These are phyloP conservation scores for Pulveroboletus ravenelii DNA, from an alignment of 768 basidiomycete species.

Conservation along the genomic window DNA sequence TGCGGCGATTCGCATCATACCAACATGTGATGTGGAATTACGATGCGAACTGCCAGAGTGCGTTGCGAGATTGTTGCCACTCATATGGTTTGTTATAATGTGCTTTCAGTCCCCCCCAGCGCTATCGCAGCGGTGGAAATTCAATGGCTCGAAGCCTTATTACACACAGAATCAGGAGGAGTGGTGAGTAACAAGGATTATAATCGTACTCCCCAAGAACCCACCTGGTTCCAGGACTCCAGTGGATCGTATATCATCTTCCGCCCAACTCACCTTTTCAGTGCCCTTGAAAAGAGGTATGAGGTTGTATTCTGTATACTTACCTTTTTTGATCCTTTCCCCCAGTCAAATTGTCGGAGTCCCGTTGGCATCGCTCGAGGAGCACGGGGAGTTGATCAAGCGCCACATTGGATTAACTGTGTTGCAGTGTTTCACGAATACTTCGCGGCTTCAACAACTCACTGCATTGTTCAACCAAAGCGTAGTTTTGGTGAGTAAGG, in stretches of 20 bases:
- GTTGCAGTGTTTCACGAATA: slow-evolving; percentile 36
- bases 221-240: slow-evolving; percentile 14
- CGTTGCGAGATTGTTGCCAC: slow-evolving; percentile 5
- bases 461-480: slow-evolving; percentile 37
- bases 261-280: slow-evolving; percentile 39
- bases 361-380: slow-evolving; percentile 36
- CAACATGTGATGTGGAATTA: slow-evolving; percentile 54
- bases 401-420: slow-evolving; percentile 36
- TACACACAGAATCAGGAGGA: slow-evolving; percentile 28
- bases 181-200: slow-evolving; percentile 4
- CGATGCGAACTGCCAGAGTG: slow-evolving; percentile 39
- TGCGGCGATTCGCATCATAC: slow-evolving; percentile 47
- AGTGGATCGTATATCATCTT: slow-evolving; percentile 42
- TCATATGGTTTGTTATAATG: not conserved
- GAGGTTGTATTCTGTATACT: not conserved
- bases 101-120: slow-evolving; percentile 29
- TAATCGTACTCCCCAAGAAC: not conserved
- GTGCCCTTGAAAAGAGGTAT: slow-evolving; percentile 40
- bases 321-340: not conserved
- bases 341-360: slow-evolving; percentile 40
- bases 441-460: slow-evolving; percentile 41
- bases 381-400: slow-evolving; percentile 36
- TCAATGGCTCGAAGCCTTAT: slow-evolving; percentile 50
- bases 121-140: slow-evolving; percentile 35
- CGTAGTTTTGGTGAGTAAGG: slow-evolving; percentile 38